Percentiles rank a stretch among this genome's conserved stretches.
Evolutionary conservation across 2,329 filamentous ascomycete species (phyloP).

Genomic region (Hysterium pulicare): DNA sequence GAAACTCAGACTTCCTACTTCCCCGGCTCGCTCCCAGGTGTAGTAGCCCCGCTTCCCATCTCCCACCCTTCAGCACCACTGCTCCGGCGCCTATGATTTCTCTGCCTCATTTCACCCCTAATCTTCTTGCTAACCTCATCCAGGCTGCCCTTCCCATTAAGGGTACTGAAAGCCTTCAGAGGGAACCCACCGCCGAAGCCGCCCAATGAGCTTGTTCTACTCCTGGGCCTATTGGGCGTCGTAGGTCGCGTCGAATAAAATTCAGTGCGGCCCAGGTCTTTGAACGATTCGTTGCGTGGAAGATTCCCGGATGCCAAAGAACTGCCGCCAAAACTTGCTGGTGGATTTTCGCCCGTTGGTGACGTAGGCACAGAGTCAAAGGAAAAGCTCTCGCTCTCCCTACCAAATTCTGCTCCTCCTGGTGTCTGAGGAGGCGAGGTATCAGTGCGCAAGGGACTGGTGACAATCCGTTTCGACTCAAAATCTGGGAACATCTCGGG

Average conservation of each 20-base stretch:
- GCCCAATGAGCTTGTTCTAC: slow-evolving; percentile 55
- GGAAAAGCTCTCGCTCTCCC: slow-evolving; percentile 3
- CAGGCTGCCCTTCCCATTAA: slow-evolving; percentile 66
- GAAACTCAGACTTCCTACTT: too few relatives aligned
- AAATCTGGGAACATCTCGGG: slow-evolving; percentile 97
- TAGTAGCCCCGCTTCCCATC: slow-evolving; percentile 16
- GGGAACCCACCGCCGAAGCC: slow-evolving; percentile 63
- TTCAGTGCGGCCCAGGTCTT: slow-evolving; percentile 80
- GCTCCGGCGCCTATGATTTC: slow-evolving; percentile 61
- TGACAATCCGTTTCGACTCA: slow-evolving; percentile 37
- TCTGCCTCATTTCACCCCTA: slow-evolving; percentile 75
- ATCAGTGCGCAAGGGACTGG: slow-evolving; percentile 30
- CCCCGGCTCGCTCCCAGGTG: slow-evolving; percentile 23
- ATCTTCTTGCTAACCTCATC: slow-evolving; percentile 84
- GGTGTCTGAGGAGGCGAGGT: slow-evolving; percentile 20
- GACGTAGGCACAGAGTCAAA: slow-evolving; percentile 4
- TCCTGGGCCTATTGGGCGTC: slow-evolving; percentile 72
- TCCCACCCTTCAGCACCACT: slow-evolving; percentile 26
- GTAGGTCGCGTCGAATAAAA: slow-evolving; percentile 86
- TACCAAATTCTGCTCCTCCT: slow-evolving; percentile 14
- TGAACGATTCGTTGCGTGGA: slow-evolving; percentile 89
- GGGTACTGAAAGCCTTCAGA: slow-evolving; percentile 65
- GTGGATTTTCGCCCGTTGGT: slow-evolving; percentile 11
- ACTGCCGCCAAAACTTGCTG: slow-evolving; percentile 27
- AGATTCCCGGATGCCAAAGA: slow-evolving; percentile 23